Conservation (phyloP, 768 basidiomycete species). For the Lactarius sanguifluus region DNA sequence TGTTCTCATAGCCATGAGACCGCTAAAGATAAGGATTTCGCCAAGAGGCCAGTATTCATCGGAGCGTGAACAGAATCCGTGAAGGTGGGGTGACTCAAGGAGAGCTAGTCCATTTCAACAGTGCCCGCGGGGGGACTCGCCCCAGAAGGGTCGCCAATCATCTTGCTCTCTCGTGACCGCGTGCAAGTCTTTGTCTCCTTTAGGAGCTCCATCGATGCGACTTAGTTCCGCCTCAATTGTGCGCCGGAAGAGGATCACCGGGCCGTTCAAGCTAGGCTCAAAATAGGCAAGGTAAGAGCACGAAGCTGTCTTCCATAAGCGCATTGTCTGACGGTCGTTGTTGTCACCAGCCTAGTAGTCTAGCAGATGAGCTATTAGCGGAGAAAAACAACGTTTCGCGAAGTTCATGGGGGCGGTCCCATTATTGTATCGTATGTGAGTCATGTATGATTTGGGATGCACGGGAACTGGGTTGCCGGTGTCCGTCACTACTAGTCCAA, state of each 20-base stretch:
- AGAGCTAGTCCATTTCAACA: neutral
- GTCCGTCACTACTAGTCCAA: constrained; percentile 75
- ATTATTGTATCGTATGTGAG: constrained; percentile 39
- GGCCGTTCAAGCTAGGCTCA: neutral
- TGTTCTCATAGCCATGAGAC: neutral
- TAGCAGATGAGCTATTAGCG: constrained; percentile 87
- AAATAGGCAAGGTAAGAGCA: constrained; percentile 83
- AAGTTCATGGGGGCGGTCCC: constrained; percentile 56
- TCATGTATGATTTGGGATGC: constrained; percentile 56
- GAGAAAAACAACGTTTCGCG: constrained; percentile 55
- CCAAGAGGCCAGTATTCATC: neutral
- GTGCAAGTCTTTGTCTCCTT: neutral
- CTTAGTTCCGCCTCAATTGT: neutral
- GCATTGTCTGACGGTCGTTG: constrained; percentile 64
- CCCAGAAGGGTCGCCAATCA: neutral
- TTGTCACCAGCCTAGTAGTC: constrained; percentile 74
- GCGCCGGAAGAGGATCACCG: neutral
- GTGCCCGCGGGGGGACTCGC: neutral
- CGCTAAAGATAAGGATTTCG: neutral
- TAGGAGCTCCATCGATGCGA: neutral
- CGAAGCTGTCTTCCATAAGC: constrained; percentile 67
- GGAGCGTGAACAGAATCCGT: neutral
- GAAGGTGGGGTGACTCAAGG: neutral
- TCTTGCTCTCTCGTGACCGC: neutral
- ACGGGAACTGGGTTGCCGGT: constrained; percentile 44